A percentile compares a stretch with the other conserved stretches of the same genome.
These are phyloP conservation scores for Panellus pusillus DNA, from an alignment of 768 basidiomycete genomes.

Conservation along the genomic window DNA sequence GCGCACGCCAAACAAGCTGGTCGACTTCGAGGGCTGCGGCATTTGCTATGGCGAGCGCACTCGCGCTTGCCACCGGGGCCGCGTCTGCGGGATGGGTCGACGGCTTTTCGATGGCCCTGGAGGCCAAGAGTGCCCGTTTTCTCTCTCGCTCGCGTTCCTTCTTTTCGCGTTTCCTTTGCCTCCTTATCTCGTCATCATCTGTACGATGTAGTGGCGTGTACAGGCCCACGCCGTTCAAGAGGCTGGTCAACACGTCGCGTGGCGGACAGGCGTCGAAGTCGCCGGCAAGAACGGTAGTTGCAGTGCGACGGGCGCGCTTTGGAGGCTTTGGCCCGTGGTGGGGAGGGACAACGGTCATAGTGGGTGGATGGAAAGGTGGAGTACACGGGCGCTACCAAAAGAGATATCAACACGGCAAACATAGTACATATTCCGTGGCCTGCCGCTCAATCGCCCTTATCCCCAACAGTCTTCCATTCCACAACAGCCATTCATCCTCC, in stretches of 20 bases:
- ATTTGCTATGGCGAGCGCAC: slow-evolving; percentile 30
- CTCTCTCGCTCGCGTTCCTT: slow-evolving; percentile 53
- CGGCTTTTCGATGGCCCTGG: slow-evolving; percentile 35
- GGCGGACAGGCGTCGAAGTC: slow-evolving; percentile 65
- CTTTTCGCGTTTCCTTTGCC: slow-evolving; percentile 56
- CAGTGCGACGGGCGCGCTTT: slow-evolving; percentile 57
- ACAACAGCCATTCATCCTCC: background rate
- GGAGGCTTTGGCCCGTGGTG: slow-evolving; percentile 32
- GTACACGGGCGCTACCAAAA: background rate
- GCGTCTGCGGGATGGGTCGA: slow-evolving; percentile 26
- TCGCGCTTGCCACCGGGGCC: slow-evolving; percentile 29
- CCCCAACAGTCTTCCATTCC: slow-evolving; percentile 10
- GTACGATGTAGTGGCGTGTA: slow-evolving; percentile 58
- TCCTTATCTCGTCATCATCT: slow-evolving; percentile 53
- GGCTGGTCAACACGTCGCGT: slow-evolving; percentile 77
- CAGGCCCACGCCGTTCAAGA: slow-evolving; percentile 72
- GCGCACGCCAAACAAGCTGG: slow-evolving; percentile 63
- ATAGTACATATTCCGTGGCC: background rate
- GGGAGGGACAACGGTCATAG: slow-evolving; percentile 36
- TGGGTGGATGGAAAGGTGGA: slow-evolving; percentile 38
- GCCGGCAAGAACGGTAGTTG: slow-evolving; percentile 76
- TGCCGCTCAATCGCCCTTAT: slow-evolving; percentile 15
- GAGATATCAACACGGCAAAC: background rate
- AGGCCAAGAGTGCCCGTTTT: slow-evolving; percentile 39
- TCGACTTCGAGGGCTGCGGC: slow-evolving; percentile 27